Evolutionary conservation across 352 stramenopile genomes (phyloP), one percentile per base, ranked within the genome.

Genomic region (Discostella stelligera): DNA sequence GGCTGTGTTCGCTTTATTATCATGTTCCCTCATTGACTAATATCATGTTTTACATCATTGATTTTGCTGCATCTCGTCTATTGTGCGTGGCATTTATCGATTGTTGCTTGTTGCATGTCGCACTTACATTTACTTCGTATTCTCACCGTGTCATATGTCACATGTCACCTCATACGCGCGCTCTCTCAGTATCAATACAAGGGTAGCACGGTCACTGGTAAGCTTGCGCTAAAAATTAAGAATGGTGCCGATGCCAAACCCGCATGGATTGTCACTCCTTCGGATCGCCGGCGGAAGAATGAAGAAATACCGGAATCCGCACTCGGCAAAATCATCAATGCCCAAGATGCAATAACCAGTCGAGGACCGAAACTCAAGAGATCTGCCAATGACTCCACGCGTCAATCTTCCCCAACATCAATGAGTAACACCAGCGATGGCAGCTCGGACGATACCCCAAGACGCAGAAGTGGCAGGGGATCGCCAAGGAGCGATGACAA

Each of bases 171-270:
- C 5, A 5, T 32, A 25, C 27, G 2, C 41, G 14, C n/a, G 16
- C 16, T 30, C 30, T 55, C 49, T 60, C 20, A 78, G 70, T 78
- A 70, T 44, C 53, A 71, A 30, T 67, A 70, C 30, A 78, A 78
- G 27, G 70, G 70, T 14, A 66, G 48, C 30, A 78, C 49, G 39
- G 70, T 69, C 2, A 78, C 65, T 48, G 70, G 70, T 2, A 71
- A 72, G 27, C 70, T 78, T 53, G 23, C 41, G 37, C 64, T 62
- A 54, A 78, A 78, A 54, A 62, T 61, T 41, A 20, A n/a, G 13
- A 10, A 48, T 30, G 32, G 61, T 14, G 44, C 52, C 44, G 32
- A 39, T 49, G 41, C 49, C 23, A 58, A 66, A 3, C 60, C 69
- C 11, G 32, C 64, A 27, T 78, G 70, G 70, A 66, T 78, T 10